Base-by-base conservation (phyloP, 495 filamentous ascomycete species). In the Mycothermus thermophilus region DNA sequence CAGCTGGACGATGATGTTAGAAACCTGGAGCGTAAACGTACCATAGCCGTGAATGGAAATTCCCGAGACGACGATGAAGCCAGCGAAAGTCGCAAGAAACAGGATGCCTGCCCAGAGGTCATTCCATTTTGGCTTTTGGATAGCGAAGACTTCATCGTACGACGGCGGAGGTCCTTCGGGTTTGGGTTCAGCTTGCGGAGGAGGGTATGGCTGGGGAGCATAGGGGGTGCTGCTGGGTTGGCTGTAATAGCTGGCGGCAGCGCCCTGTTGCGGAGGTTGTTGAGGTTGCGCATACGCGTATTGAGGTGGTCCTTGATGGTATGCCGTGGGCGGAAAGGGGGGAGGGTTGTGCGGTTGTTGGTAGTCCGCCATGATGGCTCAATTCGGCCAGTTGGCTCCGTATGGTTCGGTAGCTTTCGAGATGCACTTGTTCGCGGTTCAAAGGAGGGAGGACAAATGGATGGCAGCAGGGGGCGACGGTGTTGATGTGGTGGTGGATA, bases 81-180 rank as follows among this genome's bases (percentile, higher is more conserved):
- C 86, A 4, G 74, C 60, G 48, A 79, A 81, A 3, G 79, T 75
- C 7, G 71, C 54, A 34, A 93, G 63, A 46, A 94, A 74, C 74
- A 93, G 57, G 30, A 92, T 58, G 12, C 77, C 83, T 4, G 85
- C 85, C 86, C 85, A 93, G 5, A 84, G 34, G 47, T 94, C 87
- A 46, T 94, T 80, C 53, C 67, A 93, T 48, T 90, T 92, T 9
- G 86, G 86, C 37, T 74, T 74, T 36, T 83, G 70, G 24, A 94
- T 49, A 54, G 73, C 75, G 60, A 94, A 94, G 1, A 72, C 70
- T 48, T 93, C 69, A 11, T 88, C 75, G 45, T 87, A 95, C 11
- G 62, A 68, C 9, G 63, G 63, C 47, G 82, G 68, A 33, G 65
- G 34, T 0, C 35, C 39, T 2, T 31, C 22, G 27, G 22, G 22